phyloP scores from a whole-genome alignment of 2,329 filamentous ascomycete species.

The Ophiostoma sp. region DNA sequence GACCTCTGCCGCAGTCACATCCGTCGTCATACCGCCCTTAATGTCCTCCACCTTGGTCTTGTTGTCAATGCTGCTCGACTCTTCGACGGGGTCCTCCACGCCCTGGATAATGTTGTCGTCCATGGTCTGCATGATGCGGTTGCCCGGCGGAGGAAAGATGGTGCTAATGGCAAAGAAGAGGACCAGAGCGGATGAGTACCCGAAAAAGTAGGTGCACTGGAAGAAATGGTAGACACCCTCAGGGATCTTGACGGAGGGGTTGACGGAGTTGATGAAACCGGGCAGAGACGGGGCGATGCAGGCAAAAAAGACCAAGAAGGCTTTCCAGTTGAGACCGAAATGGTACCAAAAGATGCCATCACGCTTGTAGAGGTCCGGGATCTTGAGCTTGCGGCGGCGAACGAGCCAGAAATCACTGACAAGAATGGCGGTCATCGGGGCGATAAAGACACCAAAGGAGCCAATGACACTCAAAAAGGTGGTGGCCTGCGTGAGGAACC shows the following conservation, averaged over 20 bases:
- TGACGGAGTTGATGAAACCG: constrained; percentile 10
- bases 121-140: constrained; percentile 20
- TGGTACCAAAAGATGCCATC: constrained; percentile 27
- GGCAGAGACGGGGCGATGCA: constrained; percentile 10
- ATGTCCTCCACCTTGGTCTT: background rate
- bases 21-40: background rate
- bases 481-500: constrained; percentile 47
- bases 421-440: constrained; percentile 27
- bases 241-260: background rate
- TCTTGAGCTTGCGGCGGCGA: constrained; percentile 37
- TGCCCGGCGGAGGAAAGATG: constrained; percentile 8
- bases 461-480: constrained; percentile 50
- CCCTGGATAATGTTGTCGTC: constrained; percentile 9
- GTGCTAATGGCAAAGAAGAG: constrained; percentile 16
- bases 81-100: background rate
- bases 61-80: constrained; percentile 6
- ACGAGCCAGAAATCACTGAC: constrained; percentile 34
- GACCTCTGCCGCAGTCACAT: background rate
- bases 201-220: constrained; percentile 19
- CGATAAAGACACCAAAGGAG: constrained; percentile 38
- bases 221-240: constrained; percentile 14
- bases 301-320: constrained; percentile 8
- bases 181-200: background rate
- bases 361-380: constrained; percentile 32
- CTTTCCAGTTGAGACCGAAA: constrained; percentile 24